Conservation (phyloP, 2,329 filamentous ascomycete genomes). For the Aspergillus chevalieri region DNA sequence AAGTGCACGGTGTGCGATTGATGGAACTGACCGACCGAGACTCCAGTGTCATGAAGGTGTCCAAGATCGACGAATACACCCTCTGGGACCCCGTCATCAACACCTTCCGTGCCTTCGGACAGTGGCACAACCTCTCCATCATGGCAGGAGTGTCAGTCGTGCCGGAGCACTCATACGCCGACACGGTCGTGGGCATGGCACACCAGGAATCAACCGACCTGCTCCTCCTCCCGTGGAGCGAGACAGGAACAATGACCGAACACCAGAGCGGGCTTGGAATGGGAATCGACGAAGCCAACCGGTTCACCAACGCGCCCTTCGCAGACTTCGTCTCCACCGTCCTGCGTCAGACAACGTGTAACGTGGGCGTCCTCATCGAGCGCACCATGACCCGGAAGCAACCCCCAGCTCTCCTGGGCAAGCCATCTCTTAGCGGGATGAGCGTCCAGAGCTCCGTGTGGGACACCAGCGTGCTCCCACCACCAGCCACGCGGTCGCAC, state of each 20-base stretch:
- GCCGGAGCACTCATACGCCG: constrained; percentile 70
- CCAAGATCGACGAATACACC: constrained; percentile 69
- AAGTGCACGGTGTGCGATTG: constrained; percentile 79
- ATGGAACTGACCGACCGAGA: constrained; percentile 85
- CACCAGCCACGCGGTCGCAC: constrained; percentile 63
- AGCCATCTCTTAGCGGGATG: constrained; percentile 49
- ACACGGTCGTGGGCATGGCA: constrained; percentile 66
- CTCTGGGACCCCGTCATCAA: constrained; percentile 80
- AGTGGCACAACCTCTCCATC: constrained; percentile 74
- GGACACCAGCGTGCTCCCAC: constrained; percentile 15
- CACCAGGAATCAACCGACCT: constrained; percentile 65
- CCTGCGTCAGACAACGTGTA: constrained; percentile 58
- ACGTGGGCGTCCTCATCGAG: constrained; percentile 74
- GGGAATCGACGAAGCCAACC: constrained; percentile 46
- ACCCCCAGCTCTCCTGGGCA: neutral
- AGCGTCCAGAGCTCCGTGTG: constrained; percentile 58
- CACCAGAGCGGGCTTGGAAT: constrained; percentile 47
- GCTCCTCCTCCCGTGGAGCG: constrained; percentile 83
- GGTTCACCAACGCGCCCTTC: constrained; percentile 59
- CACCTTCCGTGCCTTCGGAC: constrained; percentile 81
- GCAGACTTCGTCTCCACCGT: constrained; percentile 66
- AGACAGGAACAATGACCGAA: constrained; percentile 69
- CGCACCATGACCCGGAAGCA: constrained; percentile 48
- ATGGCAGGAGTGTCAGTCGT: constrained; percentile 76
- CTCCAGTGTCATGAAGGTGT: constrained; percentile 91